A percentile compares a stretch with the other conserved stretches of the same genome.
These are phyloP conservation scores for Boechera stricta DNA, from an alignment of 345 rosid species.

Conservation along the genomic window DNA sequence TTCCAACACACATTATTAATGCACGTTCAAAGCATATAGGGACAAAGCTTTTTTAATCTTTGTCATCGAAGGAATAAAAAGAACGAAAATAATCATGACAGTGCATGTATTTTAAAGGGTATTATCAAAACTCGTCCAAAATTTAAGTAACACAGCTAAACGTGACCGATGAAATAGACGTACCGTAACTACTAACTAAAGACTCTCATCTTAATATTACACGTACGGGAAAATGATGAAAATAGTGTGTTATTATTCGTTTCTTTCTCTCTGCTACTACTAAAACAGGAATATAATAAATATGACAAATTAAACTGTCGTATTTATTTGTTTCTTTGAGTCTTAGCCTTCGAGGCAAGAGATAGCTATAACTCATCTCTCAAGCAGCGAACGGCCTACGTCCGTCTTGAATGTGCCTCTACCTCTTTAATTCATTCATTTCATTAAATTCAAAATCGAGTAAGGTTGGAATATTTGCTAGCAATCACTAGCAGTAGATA, in stretches of 20 bases:
- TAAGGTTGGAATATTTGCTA: constrained; percentile 4
- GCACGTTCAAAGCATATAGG: constrained; percentile 49
- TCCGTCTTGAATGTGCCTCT: not conserved
- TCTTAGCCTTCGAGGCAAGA: constrained; percentile 12
- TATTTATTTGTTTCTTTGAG: constrained; percentile 10
- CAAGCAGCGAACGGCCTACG: constrained; percentile 10
- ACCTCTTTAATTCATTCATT: constrained; percentile 18
- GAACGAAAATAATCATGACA: constrained; percentile 30
- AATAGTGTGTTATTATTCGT: not conserved
- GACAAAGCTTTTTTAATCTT: constrained; percentile 31
- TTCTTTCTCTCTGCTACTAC: not conserved
- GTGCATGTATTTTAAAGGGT: constrained; percentile 6
- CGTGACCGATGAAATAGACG: constrained; percentile 33
- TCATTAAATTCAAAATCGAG: not conserved
- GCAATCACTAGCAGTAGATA: not conserved
- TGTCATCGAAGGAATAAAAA: constrained; percentile 45
- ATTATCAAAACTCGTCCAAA: constrained; percentile 14
- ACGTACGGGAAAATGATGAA: constrained; percentile 18
- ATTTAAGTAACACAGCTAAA: constrained; percentile 26
- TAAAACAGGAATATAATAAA: not conserved
- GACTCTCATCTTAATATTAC: not conserved
- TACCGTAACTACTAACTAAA: constrained; percentile 23
- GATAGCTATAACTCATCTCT: constrained; percentile 31
- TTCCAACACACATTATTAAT: constrained; percentile 34
- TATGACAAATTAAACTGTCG: not conserved